phyloP scores from a whole-genome alignment of 169 alveolate genomes.

The Eimeria sp. region DNA sequence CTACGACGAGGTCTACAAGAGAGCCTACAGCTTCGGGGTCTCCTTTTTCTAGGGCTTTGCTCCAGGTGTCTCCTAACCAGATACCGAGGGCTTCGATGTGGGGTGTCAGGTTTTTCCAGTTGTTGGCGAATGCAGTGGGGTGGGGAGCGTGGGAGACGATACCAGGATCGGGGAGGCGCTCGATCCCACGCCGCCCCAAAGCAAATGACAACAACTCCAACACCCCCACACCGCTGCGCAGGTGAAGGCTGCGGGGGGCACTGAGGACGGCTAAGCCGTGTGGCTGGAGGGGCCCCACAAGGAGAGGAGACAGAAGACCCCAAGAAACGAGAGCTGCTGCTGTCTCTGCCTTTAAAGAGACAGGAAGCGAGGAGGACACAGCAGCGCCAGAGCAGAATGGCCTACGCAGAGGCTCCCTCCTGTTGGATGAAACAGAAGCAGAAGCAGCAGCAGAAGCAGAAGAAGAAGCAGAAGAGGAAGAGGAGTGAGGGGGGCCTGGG shows the following conservation, averaged over 20 bases:
- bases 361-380: not conserved
- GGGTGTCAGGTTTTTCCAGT: constrained; percentile 12
- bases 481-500: not conserved
- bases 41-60: constrained; percentile 18
- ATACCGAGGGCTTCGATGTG: constrained; percentile 40
- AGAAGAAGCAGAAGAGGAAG: not conserved
- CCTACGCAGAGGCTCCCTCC: not conserved
- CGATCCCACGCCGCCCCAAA: constrained; percentile 27
- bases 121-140: constrained; percentile 13
- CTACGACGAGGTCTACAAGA: constrained; percentile 11
- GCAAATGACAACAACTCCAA: not conserved
- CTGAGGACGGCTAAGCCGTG: not conserved
- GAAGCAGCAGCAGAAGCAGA: not conserved
- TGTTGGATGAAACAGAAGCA: not conserved
- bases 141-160: constrained; percentile 13
- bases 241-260: constrained; percentile 23
- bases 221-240: constrained; percentile 56
- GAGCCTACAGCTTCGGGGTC: constrained; percentile 41
- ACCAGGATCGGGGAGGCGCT: constrained; percentile 30
- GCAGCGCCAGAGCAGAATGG: not conserved
- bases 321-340: not conserved
- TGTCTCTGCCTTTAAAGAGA: constrained; percentile 8
- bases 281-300: not conserved
- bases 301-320: constrained; percentile 13
- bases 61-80: constrained; percentile 50